Conservation (phyloP, 2,329 filamentous ascomycete species). For the Fusarium napiforme region DNA sequence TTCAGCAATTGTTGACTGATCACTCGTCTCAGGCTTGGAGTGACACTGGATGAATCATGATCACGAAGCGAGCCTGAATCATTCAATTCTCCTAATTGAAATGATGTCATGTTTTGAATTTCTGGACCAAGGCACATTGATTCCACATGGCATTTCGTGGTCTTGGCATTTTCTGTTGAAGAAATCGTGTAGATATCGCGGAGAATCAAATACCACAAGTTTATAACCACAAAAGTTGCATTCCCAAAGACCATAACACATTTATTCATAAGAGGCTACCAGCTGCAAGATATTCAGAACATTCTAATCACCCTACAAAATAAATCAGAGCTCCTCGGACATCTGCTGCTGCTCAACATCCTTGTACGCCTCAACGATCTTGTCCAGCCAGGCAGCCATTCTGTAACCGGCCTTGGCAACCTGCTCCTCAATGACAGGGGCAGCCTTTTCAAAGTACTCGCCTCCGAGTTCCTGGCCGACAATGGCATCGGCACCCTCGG, state of each 20-base stretch:
- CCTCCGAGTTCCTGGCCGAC: slow-evolving; percentile 69
- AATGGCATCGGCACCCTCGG: slow-evolving; percentile 68
- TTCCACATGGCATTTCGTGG: slow-evolving; percentile 1
- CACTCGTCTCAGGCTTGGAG: slow-evolving; percentile 21
- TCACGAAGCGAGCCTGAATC: slow-evolving; percentile 10
- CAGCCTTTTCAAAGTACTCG: slow-evolving; percentile 71
- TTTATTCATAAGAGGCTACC: neutral
- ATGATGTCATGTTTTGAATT: slow-evolving; percentile 7
- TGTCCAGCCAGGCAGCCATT: slow-evolving; percentile 74
- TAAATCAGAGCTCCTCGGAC: slow-evolving; percentile 46
- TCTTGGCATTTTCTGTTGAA: neutral
- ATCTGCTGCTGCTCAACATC: slow-evolving; percentile 37
- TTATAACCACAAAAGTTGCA: neutral
- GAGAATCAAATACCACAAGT: neutral
- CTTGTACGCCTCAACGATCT: slow-evolving; percentile 60
- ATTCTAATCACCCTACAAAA: neutral
- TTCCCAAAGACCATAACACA: neutral
- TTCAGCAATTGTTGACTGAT: neutral
- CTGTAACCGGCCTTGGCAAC: slow-evolving; percentile 76
- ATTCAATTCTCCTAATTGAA: neutral
- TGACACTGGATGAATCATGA: slow-evolving; percentile 12
- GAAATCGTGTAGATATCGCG: neutral
- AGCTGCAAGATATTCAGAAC: neutral
- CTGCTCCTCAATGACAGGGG: slow-evolving; percentile 72
- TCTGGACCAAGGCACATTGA: neutral